Evolutionary conservation across 1,139 yeast species (phyloP), one percentile per base, ranked within the genome.

Genomic region (Geotrichum restrictum): DNA sequence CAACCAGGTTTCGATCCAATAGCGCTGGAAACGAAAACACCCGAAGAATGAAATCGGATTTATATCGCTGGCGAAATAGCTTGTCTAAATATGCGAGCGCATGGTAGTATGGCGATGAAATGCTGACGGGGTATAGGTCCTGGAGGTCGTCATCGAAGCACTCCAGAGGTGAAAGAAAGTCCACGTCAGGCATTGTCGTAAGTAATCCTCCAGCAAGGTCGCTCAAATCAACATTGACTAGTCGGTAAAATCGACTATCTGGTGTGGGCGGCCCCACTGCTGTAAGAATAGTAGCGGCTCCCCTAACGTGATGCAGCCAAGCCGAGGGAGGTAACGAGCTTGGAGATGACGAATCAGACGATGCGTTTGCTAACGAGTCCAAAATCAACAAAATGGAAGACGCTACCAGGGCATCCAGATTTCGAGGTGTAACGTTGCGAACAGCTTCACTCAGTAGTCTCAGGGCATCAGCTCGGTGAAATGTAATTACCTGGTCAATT

Each of bases 261-360:
- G 86, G 91, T 14, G 94, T 88, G 52, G 89, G 73, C 2, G 96
- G 96, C 87, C 97, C 89, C 14, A 89, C 96, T 0, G 97, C 95
- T 0, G 96, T 86, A 53, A 91, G 74, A 47, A 91, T 91, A 0
- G 97, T 91, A 3, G 96, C 96, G 0, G 97, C 96, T 21, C 97
- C 98, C 62, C 94, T 87, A 13, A 91, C 97, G 65, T 91, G 97
- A 73, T 88, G 93, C 54, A 91, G 83, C 98, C 98, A 91, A 0
- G 97, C 96, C 6, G 93, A 83, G 1, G 97, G 93, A 1, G 96
- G 95, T 52, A 89, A 71, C 3, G 88, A 79, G 45, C 67, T 57
- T 19, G 70, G 57, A 5, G 61, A 50, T 57, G 64, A 62, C 22
- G 65, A 63, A 14, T 31, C 75, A 1, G 95, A 89, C 1, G 95